These are phyloP conservation scores for Cornus kousa DNA, from an alignment of 148 eudicot species.

Conservation along the genomic window DNA sequence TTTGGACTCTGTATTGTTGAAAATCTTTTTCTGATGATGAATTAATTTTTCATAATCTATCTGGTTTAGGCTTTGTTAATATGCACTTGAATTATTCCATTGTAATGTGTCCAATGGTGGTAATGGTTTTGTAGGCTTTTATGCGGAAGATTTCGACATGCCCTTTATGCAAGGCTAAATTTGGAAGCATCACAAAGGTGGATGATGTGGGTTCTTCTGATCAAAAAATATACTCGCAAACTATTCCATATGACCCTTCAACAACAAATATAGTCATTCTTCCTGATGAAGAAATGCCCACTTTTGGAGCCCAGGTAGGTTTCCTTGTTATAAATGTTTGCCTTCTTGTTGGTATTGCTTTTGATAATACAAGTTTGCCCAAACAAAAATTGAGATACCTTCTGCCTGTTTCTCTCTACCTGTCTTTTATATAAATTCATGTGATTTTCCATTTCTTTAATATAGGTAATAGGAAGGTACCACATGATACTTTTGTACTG, in stretches of 20 bases:
- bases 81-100: neutral
- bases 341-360: neutral
- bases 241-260: slow-evolving; percentile 55
- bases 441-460: neutral
- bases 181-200: slow-evolving; percentile 61
- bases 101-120: slow-evolving; percentile 2
- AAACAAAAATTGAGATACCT: neutral
- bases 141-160: slow-evolving; percentile 61
- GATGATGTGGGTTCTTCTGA: slow-evolving; percentile 58
- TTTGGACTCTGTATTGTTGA: too few species aligned
- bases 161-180: slow-evolving; percentile 79
- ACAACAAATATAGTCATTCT: slow-evolving; percentile 51
- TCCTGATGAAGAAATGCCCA: slow-evolving; percentile 36
- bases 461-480: neutral
- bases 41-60: neutral
- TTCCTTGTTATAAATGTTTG: neutral
- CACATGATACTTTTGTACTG: neutral
- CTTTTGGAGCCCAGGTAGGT: slow-evolving; percentile 38
- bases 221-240: slow-evolving; percentile 87
- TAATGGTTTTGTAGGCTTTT: slow-evolving; percentile 39
- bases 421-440: neutral
- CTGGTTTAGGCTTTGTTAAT: neutral
- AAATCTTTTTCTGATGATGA: too few species aligned
- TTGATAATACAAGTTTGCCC: neutral
- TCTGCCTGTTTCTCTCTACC: neutral